A percentile compares a stretch with the other conserved stretches of the same genome.
These are phyloP conservation scores for Calycina herbarum DNA, from an alignment of 2,329 filamentous ascomycete species.

Conservation along the genomic window DNA sequence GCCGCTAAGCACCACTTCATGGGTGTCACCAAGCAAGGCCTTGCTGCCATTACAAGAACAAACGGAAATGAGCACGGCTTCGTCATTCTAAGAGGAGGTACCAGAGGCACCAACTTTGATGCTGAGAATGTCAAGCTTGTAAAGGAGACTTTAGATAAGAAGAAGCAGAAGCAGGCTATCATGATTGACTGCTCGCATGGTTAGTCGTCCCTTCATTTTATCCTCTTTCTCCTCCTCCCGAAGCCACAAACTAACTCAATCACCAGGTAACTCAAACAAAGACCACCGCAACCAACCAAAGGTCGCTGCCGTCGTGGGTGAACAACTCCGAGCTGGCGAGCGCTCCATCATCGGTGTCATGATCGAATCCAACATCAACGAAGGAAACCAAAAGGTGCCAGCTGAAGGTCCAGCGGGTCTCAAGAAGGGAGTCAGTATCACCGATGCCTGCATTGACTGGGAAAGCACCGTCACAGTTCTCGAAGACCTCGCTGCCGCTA, in stretches of 20 bases:
- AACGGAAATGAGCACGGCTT: conserved; percentile 96
- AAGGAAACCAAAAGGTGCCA: conserved; percentile 86
- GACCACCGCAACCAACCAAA: conserved; percentile 97
- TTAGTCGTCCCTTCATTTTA: conserved; percentile 42
- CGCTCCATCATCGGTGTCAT: conserved; percentile 91
- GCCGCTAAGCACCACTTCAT: conserved; percentile 93
- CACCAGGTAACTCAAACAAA: conserved; percentile 87
- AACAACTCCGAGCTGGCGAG: conserved; percentile 86
- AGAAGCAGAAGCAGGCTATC: conserved; percentile 82
- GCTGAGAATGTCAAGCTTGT: conserved; percentile 76
- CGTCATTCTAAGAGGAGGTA: conserved; percentile 90
- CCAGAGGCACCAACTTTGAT: conserved; percentile 91
- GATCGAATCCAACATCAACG: conserved; percentile 98
- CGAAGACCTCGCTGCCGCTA: conserved; percentile 81
- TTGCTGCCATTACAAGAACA: conserved; percentile 92
- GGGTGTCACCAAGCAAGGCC: conserved; percentile 95
- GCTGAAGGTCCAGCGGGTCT: conserved; percentile 74
- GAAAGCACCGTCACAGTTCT: conserved; percentile 78
- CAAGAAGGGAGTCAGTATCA: conserved; percentile 91
- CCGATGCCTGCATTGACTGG: conserved; percentile 95
- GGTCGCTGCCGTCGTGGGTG: conserved; percentile 77
- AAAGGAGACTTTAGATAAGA: conserved; percentile 76
- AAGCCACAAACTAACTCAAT: conserved; percentile 14
- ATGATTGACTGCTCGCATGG: conserved; percentile 99
- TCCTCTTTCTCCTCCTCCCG: background rate